Percentiles rank a stretch among this genome's conserved stretches.
Evolutionary conservation across 2,329 filamentous ascomycete species (phyloP).

Genomic region (Rhytidhysteron rufulum): DNA sequence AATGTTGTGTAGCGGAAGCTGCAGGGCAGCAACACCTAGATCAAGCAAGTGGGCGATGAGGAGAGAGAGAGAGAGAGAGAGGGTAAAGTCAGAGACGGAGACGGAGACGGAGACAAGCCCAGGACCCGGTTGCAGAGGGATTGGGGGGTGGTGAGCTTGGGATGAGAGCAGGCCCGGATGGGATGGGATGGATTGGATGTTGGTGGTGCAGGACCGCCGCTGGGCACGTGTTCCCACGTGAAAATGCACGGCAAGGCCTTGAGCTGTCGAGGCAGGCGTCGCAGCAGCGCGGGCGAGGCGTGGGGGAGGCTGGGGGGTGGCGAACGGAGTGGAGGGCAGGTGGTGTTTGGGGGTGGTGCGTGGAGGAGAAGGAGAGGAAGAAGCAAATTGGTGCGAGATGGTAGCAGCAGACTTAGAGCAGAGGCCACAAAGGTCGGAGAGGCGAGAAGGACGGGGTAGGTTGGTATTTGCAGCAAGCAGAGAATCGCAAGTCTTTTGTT

Average conservation of each 20-base stretch:
- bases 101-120: background rate
- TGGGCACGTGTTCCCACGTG: conserved; percentile 27
- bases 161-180: background rate
- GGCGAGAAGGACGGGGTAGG: background rate
- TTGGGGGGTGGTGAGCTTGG: background rate
- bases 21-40: background rate
- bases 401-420: background rate
- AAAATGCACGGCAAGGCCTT: conserved; percentile 6
- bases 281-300: conserved; percentile 2
- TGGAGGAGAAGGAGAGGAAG: background rate
- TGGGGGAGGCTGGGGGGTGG: background rate
- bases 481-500: background rate
- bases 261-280: conserved; percentile 4
- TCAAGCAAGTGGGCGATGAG: background rate
- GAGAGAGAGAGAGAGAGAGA: conserved; percentile 3
- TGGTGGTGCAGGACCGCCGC: conserved; percentile 5
- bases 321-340: background rate
- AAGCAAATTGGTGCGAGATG: conserved; percentile 2
- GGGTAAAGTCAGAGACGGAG: conserved; percentile 2
- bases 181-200: conserved; percentile 2
- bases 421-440: background rate
- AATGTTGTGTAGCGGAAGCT: conserved; percentile 1
- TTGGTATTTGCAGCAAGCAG: background rate
- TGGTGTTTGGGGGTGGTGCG: background rate
- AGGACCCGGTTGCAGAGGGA: background rate